Evolutionary conservation across 805 yeast species (phyloP).

Genomic region (Candida jianshihensis): DNA sequence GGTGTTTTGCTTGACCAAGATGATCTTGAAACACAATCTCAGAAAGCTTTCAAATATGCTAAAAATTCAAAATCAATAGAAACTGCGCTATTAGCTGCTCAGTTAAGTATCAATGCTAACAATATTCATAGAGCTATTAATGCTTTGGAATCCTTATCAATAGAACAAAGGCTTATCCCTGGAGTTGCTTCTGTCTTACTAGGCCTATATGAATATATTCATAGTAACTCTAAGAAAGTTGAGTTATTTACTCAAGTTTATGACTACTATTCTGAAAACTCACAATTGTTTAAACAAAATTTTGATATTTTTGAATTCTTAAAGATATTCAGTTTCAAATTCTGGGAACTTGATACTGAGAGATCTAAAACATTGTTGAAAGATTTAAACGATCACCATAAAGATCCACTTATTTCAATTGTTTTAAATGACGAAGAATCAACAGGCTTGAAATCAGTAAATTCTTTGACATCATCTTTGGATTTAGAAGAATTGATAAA

Average conservation of each 20-base stretch:
- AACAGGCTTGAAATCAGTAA: constrained; percentile 20
- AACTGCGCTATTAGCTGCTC: constrained; percentile 28
- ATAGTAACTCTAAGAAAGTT: constrained; percentile 28
- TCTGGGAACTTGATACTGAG: constrained; percentile 18
- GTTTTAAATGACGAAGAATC: constrained; percentile 21
- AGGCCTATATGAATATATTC: constrained; percentile 41
- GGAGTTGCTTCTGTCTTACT: constrained; percentile 44
- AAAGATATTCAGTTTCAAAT: constrained; percentile 29
- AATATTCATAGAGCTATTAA: constrained; percentile 29
- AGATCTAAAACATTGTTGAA: constrained; percentile 8
- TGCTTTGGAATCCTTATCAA: constrained; percentile 28
- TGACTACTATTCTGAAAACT: constrained; percentile 13
- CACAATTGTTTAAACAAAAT: constrained; percentile 3
- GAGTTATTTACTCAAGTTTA: constrained; percentile 27
- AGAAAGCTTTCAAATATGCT: constrained; percentile 28
- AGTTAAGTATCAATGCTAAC: constrained; percentile 24
- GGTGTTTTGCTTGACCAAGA: constrained; percentile 12
- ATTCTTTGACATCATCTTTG: constrained; percentile 22
- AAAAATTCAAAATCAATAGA: constrained; percentile 24
- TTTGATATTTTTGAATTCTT: constrained; percentile 23
- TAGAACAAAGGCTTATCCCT: constrained; percentile 26
- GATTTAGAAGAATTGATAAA: constrained; percentile 25
- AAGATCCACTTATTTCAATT: constrained; percentile 21
- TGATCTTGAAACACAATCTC: constrained; percentile 20
- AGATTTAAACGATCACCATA: constrained; percentile 23